phyloP scores from a whole-genome alignment of 1,284 basidiomycete genomes.

The Amanita bisporigera region DNA sequence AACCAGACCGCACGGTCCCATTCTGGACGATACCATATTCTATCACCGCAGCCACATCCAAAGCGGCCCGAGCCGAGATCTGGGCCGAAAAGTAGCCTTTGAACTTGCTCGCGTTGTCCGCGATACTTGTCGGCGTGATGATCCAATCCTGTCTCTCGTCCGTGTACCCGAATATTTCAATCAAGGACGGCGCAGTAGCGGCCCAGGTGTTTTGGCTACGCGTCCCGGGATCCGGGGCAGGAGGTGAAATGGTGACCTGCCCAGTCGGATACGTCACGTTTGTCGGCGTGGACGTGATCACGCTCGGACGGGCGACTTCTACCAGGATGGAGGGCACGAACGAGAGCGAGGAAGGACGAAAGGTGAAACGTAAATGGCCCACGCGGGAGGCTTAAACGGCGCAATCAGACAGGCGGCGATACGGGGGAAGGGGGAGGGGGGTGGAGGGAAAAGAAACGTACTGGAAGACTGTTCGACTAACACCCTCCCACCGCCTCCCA shows the following conservation, averaged over 20 bases:
- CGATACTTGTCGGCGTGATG: slow-evolving; percentile 61
- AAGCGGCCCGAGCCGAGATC: slow-evolving; percentile 54
- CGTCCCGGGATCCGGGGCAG: slow-evolving; percentile 71
- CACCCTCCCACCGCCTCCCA: slow-evolving; percentile 53
- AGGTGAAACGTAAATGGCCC: slow-evolving; percentile 78
- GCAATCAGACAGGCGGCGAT: too few species aligned
- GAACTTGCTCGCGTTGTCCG: slow-evolving; percentile 54
- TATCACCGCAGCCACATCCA: not conserved
- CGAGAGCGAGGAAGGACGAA: slow-evolving; percentile 41
- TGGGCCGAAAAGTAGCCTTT: slow-evolving; percentile 81
- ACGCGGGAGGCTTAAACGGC: slow-evolving; percentile 68
- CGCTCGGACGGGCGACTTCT: slow-evolving; percentile 68
- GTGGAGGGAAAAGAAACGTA: slow-evolving; percentile 42
- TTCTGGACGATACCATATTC: slow-evolving; percentile 57
- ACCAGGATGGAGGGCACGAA: slow-evolving; percentile 67
- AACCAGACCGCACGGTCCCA: slow-evolving; percentile 36
- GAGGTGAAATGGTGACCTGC: slow-evolving; percentile 55
- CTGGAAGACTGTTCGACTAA: slow-evolving; percentile 73
- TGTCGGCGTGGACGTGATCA: slow-evolving; percentile 62
- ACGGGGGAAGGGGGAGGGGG: too few species aligned
- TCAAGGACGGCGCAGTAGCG: not conserved
- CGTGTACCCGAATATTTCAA: slow-evolving; percentile 1
- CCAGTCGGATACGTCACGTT: slow-evolving; percentile 71
- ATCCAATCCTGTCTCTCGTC: slow-evolving; percentile 73
- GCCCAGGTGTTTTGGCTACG: too few species aligned